These are phyloP conservation scores for Talaromyces atroroseus DNA, from an alignment of 2,329 filamentous ascomycete genomes.

Conservation along the genomic window DNA sequence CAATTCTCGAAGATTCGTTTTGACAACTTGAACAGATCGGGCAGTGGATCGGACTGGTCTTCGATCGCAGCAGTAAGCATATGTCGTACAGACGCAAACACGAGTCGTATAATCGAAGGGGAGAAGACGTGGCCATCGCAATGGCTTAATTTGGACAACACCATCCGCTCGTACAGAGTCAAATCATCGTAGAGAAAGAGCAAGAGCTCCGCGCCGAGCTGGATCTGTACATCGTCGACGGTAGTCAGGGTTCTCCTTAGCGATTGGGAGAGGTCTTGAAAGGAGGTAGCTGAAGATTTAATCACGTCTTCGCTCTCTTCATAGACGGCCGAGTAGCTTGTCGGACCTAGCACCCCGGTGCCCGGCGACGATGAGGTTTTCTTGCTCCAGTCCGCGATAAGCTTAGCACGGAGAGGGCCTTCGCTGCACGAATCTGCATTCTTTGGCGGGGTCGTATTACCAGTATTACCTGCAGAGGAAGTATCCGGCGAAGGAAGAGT, in stretches of 20 bases:
- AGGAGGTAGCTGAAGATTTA: slow-evolving; percentile 1
- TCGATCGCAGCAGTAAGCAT: slow-evolving; percentile 14
- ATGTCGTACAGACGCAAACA: slow-evolving; percentile 18
- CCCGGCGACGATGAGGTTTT: slow-evolving; percentile 1
- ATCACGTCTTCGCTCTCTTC: slow-evolving; percentile 14
- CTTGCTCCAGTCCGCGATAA: slow-evolving; percentile 9
- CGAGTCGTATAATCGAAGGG: slow-evolving; percentile 16
- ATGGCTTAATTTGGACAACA: slow-evolving; percentile 15
- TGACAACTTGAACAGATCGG: slow-evolving; percentile 15
- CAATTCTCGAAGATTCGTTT: slow-evolving; percentile 19
- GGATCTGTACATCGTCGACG: slow-evolving; percentile 15
- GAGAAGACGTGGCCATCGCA: slow-evolving; percentile 21
- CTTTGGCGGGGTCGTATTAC: background rate
- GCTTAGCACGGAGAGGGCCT: slow-evolving; percentile 2
- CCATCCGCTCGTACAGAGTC: slow-evolving; percentile 16
- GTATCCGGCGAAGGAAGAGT: background rate
- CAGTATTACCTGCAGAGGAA: background rate
- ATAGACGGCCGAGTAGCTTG: slow-evolving; percentile 18
- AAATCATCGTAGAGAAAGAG: slow-evolving; percentile 18
- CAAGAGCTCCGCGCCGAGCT: slow-evolving; percentile 21
- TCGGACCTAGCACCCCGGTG: slow-evolving; percentile 16
- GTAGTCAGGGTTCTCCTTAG: slow-evolving; percentile 6
- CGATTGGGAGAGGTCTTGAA: slow-evolving; percentile 1
- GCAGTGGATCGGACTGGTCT: slow-evolving; percentile 10
- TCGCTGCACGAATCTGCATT: background rate